Percentiles rank a stretch among this genome's conserved stretches.
Evolutionary conservation across 169 alveolate species (phyloP).

Genomic region (Plasmodium knowlesi): DNA sequence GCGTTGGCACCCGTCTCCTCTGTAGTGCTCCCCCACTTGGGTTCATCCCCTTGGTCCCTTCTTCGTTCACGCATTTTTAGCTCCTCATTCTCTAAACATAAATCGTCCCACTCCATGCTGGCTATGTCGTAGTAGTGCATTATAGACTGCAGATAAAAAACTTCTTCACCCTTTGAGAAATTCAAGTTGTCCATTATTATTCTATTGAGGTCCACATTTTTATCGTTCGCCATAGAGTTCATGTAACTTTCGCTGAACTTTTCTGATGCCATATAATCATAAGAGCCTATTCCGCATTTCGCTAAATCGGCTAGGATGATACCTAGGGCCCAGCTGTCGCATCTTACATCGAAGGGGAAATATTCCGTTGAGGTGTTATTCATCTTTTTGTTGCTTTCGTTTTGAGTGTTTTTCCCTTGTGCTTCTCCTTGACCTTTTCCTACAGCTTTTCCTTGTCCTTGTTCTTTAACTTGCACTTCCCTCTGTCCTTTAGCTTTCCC

Average conservation of each 20-base stretch:
- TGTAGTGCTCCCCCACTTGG: not conserved
- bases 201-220: constrained; percentile 6
- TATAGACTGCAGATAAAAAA: constrained; percentile 33
- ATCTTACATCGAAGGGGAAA: constrained; percentile 60
- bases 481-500: not conserved
- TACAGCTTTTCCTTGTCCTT: not conserved
- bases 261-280: constrained; percentile 32
- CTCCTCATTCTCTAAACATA: constrained; percentile 17
- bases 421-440: not conserved
- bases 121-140: constrained; percentile 60
- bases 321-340: constrained; percentile 75
- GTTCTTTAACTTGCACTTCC: not conserved
- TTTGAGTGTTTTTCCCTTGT: not conserved
- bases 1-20: not conserved
- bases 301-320: constrained; percentile 73
- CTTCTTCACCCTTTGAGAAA: constrained; percentile 44
- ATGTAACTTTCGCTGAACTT: not conserved
- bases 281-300: constrained; percentile 58
- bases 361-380: constrained; percentile 27
- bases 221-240: constrained; percentile 2
- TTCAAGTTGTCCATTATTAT: constrained; percentile 36
- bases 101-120: constrained; percentile 33
- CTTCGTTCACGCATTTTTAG: not conserved
- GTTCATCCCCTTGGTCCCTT: not conserved
- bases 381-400: constrained; percentile 13